Evolutionary conservation across 2,329 filamentous ascomycete species (phyloP), one percentile per base, ranked within the genome.

Genomic region (Apiospora aurea): DNA sequence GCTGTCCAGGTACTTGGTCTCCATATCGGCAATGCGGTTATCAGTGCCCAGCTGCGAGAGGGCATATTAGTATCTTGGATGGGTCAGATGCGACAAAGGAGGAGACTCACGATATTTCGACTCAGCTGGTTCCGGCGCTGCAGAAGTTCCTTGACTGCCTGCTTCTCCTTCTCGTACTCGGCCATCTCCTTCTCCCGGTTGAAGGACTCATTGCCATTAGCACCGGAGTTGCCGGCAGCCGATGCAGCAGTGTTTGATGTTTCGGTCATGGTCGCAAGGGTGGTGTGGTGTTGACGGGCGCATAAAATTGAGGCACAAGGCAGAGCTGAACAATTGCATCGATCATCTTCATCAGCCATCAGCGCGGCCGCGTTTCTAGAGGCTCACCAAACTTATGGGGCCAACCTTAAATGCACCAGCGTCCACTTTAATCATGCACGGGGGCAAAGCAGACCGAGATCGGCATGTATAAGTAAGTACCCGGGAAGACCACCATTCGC

Each of bases 1-100:
- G 78, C 94, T 94, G 81, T 98, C 96, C 69, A 99, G 90, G 81
- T 99, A 99, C 24, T 92, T 88, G 72, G 92, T 90, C 82, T 99
- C 96, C 78, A 94, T 92, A 75, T 92, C 91, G 80, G 89, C 91
- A 77, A 99, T 98, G 66, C 66, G 66, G 24, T 68, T 44, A 34
- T 68, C 66, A 47, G 57, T 64, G 1, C 57, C 57, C 34, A 41
- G 21, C 57, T 64, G 29, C 11, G 29, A 64, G 10, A n/a, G 10
- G 21, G n/a, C 21, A 41, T 4, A 8, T 61, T 61, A 64, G 57
- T 64, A 4, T 21, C 16, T 61, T 26, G 10, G 18, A n/a, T 38
- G 18, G 29, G 7, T 7, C 53, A 38, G 53, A 16, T 4, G 68
- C n/a, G 44, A 24, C 43, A n/a, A 47, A 3, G 2, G 66, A 46